Percentiles rank a stretch among this genome's conserved stretches.
Evolutionary conservation across 2,329 filamentous ascomycete genomes (phyloP).

Genomic region (Hymenoscyphus albidus): DNA sequence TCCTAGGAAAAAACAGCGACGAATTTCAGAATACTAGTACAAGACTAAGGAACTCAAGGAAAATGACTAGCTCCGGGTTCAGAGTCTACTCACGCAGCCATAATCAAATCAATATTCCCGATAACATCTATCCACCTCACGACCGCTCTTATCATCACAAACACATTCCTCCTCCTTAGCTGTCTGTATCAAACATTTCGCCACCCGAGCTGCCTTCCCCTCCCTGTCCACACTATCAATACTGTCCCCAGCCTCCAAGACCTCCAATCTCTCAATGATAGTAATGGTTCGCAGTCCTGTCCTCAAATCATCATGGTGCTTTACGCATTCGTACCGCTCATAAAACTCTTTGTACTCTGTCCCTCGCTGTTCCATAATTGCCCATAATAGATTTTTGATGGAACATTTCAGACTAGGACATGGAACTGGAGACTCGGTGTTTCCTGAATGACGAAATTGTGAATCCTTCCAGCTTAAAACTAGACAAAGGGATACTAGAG

Average conservation of each 20-base stretch:
- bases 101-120: neutral
- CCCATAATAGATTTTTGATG: neutral
- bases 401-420: neutral
- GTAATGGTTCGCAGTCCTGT: neutral
- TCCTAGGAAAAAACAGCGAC: no score
- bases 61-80: no score
- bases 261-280: neutral
- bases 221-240: no score
- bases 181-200: neutral
- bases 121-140: neutral
- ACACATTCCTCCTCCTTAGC: neutral
- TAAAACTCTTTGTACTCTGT: neutral
- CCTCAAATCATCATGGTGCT: slow-evolving; percentile 1
- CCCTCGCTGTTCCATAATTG: neutral
- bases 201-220: neutral
- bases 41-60: no score
- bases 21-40: no score
- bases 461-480: no score
- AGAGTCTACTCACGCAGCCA: no score
- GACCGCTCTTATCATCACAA: neutral
- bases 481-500: no score
- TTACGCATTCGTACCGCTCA: neutral
- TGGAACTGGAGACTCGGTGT: neutral
- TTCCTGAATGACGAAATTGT: no score
- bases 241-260: neutral